Conservation (phyloP, 768 basidiomycete species). For the Steccherinum ochraceum region DNA sequence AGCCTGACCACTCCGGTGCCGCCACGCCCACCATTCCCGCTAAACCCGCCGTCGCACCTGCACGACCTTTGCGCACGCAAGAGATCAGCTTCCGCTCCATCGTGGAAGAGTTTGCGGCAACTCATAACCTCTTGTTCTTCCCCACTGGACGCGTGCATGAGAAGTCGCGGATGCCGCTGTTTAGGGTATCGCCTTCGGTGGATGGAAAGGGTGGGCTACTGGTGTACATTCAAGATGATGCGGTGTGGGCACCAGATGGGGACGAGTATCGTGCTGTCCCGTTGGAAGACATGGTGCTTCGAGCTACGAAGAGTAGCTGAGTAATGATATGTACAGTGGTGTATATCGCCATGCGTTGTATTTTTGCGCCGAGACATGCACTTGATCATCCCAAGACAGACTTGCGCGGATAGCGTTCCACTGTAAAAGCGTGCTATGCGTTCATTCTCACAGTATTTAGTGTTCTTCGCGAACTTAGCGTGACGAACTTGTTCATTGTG, state of each 20-base stretch:
- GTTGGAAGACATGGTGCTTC: slow-evolving; percentile 83
- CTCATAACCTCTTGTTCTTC: slow-evolving; percentile 84
- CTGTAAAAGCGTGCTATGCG: too few relatives aligned
- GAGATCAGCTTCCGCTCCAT: slow-evolving; percentile 92
- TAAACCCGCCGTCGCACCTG: slow-evolving; percentile 9
- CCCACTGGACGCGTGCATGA: slow-evolving; percentile 84
- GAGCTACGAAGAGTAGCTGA: slow-evolving; percentile 32
- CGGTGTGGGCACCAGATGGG: slow-evolving; percentile 76
- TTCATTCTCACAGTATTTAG: too few relatives aligned
- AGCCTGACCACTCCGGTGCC: slow-evolving; percentile 51
- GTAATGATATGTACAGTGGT: too few relatives aligned
- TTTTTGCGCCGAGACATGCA: too few relatives aligned
- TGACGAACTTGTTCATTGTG: too few relatives aligned
- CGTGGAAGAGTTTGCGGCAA: slow-evolving; percentile 84
- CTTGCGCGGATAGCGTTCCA: too few relatives aligned
- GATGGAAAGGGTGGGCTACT: slow-evolving; percentile 85
- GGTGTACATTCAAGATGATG: slow-evolving; percentile 89
- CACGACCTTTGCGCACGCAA: slow-evolving; percentile 47
- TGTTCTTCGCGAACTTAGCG: too few relatives aligned
- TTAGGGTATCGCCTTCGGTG: slow-evolving; percentile 67
- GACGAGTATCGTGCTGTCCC: slow-evolving; percentile 73
- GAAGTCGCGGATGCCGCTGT: slow-evolving; percentile 83
- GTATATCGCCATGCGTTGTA: too few relatives aligned
- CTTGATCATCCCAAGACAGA: too few relatives aligned
- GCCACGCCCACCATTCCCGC: slow-evolving; percentile 26